phyloP scores from a whole-genome alignment of 352 stramenopile species.

The Globisporangium alternatum region DNA sequence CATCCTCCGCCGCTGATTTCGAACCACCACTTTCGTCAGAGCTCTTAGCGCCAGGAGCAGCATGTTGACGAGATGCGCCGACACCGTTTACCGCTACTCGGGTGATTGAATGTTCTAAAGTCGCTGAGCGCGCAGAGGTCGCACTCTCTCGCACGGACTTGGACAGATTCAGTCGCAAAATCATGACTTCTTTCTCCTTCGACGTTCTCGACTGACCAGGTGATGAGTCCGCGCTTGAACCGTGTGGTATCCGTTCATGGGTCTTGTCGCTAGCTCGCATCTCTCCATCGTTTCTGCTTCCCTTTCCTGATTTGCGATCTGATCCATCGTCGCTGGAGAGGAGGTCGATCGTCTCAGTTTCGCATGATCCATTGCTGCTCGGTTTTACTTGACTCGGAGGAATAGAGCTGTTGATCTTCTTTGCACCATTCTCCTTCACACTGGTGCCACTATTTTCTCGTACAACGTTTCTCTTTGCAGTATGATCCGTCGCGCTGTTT shows the following conservation, averaged over 20 bases:
- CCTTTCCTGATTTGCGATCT: not conserved
- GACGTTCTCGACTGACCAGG: not conserved
- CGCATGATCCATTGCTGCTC: slow-evolving; percentile 1
- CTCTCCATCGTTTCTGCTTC: not conserved
- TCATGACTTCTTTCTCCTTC: not conserved
- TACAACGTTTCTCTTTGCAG: not conserved
- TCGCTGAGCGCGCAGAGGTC: not conserved
- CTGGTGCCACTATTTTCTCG: not conserved
- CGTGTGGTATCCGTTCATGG: not conserved
- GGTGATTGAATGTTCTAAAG: not conserved
- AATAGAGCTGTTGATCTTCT: too few relatives aligned
- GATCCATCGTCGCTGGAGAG: slow-evolving; percentile 28
- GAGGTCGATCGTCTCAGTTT: slow-evolving; percentile 25
- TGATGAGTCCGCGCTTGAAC: not conserved
- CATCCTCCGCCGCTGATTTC: not conserved
- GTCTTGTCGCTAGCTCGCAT: not conserved
- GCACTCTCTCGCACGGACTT: slow-evolving; percentile 3
- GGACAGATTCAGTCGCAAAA: slow-evolving; percentile 1
- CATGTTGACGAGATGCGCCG: not conserved
- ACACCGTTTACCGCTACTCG: not conserved
- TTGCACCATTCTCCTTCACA: not conserved
- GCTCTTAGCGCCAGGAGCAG: not conserved
- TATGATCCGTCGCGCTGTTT: not conserved
- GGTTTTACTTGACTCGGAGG: not conserved
- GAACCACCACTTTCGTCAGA: not conserved